phyloP scores from a whole-genome alignment of 2,329 filamentous ascomycete species.

The Ilyonectria sp. region DNA sequence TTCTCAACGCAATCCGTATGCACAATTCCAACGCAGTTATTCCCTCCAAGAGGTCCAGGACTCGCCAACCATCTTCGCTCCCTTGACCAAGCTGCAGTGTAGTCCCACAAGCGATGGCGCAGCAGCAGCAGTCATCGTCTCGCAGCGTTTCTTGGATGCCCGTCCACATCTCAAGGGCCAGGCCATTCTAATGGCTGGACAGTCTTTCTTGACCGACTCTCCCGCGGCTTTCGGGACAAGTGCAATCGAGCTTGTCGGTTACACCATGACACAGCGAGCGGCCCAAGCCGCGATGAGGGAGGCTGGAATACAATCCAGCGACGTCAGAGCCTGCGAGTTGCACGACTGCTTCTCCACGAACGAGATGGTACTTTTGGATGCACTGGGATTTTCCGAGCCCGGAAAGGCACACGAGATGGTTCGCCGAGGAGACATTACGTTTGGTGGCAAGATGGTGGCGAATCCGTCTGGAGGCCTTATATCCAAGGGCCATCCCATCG shows the following conservation, averaged over 20 bases:
- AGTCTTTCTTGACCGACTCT: slow-evolving; percentile 23
- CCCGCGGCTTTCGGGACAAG: slow-evolving; percentile 24
- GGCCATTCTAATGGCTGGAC: slow-evolving; percentile 67
- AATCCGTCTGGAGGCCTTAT: slow-evolving; percentile 50
- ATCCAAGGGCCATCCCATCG: slow-evolving; percentile 51
- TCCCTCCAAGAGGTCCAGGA: slow-evolving; percentile 85
- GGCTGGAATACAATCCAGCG: slow-evolving; percentile 34
- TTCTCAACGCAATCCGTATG: slow-evolving; percentile 93
- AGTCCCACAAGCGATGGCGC: slow-evolving; percentile 95
- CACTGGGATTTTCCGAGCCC: slow-evolving; percentile 39
- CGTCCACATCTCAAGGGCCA: slow-evolving; percentile 85
- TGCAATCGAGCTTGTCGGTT: slow-evolving; percentile 49
- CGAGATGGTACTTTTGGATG: slow-evolving; percentile 46
- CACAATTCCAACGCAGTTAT: slow-evolving; percentile 96
- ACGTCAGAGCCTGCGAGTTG: slow-evolving; percentile 46
- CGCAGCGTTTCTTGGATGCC: slow-evolving; percentile 87
- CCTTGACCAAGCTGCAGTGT: slow-evolving; percentile 96
- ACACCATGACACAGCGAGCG: slow-evolving; percentile 47
- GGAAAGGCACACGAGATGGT: slow-evolving; percentile 38
- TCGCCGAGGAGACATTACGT: slow-evolving; percentile 27
- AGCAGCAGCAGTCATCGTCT: slow-evolving; percentile 90
- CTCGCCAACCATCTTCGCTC: slow-evolving; percentile 83
- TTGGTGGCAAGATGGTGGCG: slow-evolving; percentile 35
- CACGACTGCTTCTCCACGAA: slow-evolving; percentile 52
- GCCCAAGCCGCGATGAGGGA: slow-evolving; percentile 41